phyloP scores from a whole-genome alignment of 2,329 filamentous ascomycete species.

The Aspergillus sp. region DNA sequence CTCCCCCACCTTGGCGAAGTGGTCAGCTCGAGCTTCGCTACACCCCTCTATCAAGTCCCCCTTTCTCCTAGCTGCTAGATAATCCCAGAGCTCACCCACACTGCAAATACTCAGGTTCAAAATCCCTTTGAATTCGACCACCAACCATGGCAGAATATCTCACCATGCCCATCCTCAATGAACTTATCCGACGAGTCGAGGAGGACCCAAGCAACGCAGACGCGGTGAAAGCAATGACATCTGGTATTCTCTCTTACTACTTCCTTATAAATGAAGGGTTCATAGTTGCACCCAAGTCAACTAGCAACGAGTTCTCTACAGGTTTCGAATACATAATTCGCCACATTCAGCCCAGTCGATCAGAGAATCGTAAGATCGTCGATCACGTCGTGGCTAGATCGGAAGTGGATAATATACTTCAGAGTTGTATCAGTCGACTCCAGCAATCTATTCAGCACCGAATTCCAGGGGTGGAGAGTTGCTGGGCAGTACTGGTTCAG shows the following conservation, averaged over 20 bases:
- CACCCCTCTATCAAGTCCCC: too few species aligned
- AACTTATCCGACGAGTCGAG: not conserved
- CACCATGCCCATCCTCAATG: not conserved
- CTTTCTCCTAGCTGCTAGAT: too few species aligned
- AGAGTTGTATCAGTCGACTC: not conserved
- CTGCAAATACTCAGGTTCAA: too few species aligned
- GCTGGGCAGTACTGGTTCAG: not conserved
- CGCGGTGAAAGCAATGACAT: conserved; percentile 11
- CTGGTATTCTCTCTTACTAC: conserved; percentile 8
- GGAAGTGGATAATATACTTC: not conserved
- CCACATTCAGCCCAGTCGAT: not conserved
- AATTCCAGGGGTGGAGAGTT: not conserved
- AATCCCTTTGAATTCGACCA: too few species aligned
- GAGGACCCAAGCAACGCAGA: not conserved
- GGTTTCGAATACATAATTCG: not conserved
- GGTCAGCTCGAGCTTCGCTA: too few species aligned
- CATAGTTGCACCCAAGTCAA: not conserved
- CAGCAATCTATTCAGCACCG: not conserved
- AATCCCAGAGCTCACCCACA: too few species aligned
- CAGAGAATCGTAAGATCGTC: not conserved
- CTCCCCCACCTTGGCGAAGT: too few species aligned
- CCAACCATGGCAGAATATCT: not conserved
- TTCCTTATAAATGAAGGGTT: conserved; percentile 7
- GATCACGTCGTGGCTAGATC: conserved; percentile 6
- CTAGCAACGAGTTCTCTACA: not conserved